Evolutionary conservation across 2,329 filamentous ascomycete species (phyloP), one percentile per base, ranked within the genome.

Genomic region (Phialemonium atrogriseum): DNA sequence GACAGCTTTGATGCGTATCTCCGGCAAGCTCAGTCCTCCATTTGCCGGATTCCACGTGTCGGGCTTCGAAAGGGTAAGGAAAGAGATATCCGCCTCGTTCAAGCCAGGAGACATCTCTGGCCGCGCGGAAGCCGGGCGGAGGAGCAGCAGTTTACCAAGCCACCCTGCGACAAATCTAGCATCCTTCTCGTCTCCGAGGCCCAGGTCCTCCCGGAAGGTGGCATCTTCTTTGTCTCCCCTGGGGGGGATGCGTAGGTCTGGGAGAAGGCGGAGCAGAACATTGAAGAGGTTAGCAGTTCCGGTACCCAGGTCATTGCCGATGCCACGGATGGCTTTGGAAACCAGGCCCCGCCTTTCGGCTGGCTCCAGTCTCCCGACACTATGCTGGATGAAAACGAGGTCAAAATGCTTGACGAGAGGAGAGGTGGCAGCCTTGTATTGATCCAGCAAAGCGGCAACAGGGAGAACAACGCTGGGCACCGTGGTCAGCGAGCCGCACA

Each of bases 331-430:
- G 8, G 87, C 58, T 3, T 74, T 68, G 2, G 85, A 78, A n/a
- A 95, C 57, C 5, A 94, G 62, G 9, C 78, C 74, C 21, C 80
- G 70, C 44, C 85, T 74, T 24, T 89, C 81, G 32, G 67, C 49
- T 10, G 62, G 54, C 19, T 63, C 55, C 14, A 73, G 52, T 4
- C 70, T 64, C 24, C 62, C 55, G 17, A 75, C 48, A 24, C 89
- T 91, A 51, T 94, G 85, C 49, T 93, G 84, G 22, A 95, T 82
- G 51, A 94, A 94, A 12, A 83, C 69, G 24, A 96, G 64, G 56
- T 96, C 88, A 45, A 95, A 83, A 51, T 94, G 84, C 41, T 85
- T 80, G 42, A 98, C 76, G 22, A 95, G 67, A 1, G 79, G 65
- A 10, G 79, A 80, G 23, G 77, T 67, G 22, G 75, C 76, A 14